A percentile compares a stretch with the other conserved stretches of the same genome.
Conservation (phyloP, 768 basidiomycete species). For the Myochromella boudieri region DNA sequence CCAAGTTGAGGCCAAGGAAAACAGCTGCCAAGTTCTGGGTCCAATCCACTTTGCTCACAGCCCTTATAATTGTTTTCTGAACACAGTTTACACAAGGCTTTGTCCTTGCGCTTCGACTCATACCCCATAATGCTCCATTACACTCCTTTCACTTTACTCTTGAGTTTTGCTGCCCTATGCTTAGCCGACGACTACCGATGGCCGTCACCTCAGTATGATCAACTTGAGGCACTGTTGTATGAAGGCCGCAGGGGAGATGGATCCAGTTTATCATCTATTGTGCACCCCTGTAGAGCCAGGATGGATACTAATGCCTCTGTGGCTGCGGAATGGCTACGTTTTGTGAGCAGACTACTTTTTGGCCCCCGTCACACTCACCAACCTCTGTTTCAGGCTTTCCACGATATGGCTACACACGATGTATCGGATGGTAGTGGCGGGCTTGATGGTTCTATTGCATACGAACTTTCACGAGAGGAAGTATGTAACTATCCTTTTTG, state of each 20-base stretch:
- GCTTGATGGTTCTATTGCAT: constrained; percentile 49
- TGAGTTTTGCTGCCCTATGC: constrained; percentile 17
- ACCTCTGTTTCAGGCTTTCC: constrained; percentile 37
- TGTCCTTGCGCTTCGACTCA: no score
- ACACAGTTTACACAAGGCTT: no score
- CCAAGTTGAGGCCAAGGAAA: no score
- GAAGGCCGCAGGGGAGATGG: constrained; percentile 34
- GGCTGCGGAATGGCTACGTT: constrained; percentile 40
- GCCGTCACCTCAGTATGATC: constrained; percentile 36
- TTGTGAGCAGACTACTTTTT: constrained; percentile 23
- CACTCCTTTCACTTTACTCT: constrained; percentile 15
- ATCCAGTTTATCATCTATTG: constrained; percentile 29
- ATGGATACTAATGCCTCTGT: constrained; percentile 30
- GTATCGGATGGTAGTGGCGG: constrained; percentile 45
- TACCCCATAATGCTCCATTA: constrained; percentile 20
- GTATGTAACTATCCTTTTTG: constrained; percentile 23
- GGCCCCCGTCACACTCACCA: neutral
- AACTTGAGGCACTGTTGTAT: constrained; percentile 33
- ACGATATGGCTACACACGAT: constrained; percentile 50
- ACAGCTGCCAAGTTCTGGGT: no score
- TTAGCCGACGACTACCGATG: constrained; percentile 26
- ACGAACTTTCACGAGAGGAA: constrained; percentile 42
- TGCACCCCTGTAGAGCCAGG: constrained; percentile 27
- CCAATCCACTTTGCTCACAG: no score
- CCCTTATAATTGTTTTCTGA: no score